Evolutionary conservation across 1,284 basidiomycete species (phyloP), one percentile per base, ranked within the genome.

Genomic region (Pholiota adiposa): DNA sequence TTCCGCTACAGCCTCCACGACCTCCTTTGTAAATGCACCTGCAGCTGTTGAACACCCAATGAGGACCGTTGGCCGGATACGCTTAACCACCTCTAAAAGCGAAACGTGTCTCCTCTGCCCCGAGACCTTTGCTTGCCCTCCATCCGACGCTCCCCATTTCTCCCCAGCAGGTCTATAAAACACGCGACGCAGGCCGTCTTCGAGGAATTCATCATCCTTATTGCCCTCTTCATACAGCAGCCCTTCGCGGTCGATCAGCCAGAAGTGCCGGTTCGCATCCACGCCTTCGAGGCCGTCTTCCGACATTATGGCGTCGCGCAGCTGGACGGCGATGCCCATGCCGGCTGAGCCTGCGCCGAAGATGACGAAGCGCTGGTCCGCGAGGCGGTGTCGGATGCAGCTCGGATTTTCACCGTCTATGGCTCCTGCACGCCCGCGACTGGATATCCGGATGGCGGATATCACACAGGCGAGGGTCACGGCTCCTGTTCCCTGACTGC

Each of bases 281-380:
- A 83, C 81, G 8, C 70, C 67, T 16, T 80, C 71, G n/a, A 90
- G 63, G 1, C 79, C 74, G 68, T 92, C 87, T 11, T 85, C 76
- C 50, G 84, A 72, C 53, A 89, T 80, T 63, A 95, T 88, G 2
- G 91, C 93, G 65, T 93, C 90, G 21, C 89, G 85, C 55, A 96
- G 70, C 72, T 91, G 88, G 51, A 76, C 76, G 0, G 86, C 76
- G 63, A 96, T 93, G 25, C 93, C 93, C 62, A 93, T 82, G 1
- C 93, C 93, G 1, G 93, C 93, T 0, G 90, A 88, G 2, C 93
- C 93, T 0, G 91, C 90, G 19, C 93, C 93, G 72, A 88, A 92
- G 54, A 94, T 81, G 58, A 94, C 78, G 70, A 88, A 87, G 5
- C 90, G 84, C 72, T 95, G 93, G 65, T 93, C 90, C 9, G 81